Percentiles rank a stretch among this genome's conserved stretches.
These are phyloP conservation scores for Curvularia hawaiiensis DNA, from an alignment of 2,329 filamentous ascomycete genomes.

Conservation along the genomic window DNA sequence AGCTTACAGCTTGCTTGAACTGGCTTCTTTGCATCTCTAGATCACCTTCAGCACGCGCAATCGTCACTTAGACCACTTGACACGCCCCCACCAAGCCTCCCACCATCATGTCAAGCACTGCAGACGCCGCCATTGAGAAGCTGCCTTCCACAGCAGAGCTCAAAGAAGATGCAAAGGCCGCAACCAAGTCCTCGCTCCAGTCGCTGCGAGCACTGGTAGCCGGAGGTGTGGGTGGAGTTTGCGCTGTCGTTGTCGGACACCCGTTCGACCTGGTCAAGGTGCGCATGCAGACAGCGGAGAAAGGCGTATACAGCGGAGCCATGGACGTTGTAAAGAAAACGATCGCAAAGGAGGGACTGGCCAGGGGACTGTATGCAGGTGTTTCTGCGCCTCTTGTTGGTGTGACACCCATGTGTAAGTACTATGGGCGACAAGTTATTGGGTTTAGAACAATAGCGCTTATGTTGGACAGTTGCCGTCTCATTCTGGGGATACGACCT, in stretches of 20 bases:
- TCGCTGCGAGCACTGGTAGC: slow-evolving; percentile 82
- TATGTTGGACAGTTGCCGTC: slow-evolving; percentile 59
- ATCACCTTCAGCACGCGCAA: slow-evolving; percentile 10
- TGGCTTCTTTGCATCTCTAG: slow-evolving; percentile 6
- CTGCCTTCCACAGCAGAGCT: slow-evolving; percentile 51
- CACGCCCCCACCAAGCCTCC: slow-evolving; percentile 10
- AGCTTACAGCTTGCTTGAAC: background rate
- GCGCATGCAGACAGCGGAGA: slow-evolving; percentile 92
- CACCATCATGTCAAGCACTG: slow-evolving; percentile 32
- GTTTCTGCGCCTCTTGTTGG: slow-evolving; percentile 93
- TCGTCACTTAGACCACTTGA: background rate
- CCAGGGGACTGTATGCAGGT: slow-evolving; percentile 87
- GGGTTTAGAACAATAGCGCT: slow-evolving; percentile 4
- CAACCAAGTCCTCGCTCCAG: slow-evolving; percentile 61
- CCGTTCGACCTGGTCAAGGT: slow-evolving; percentile 99
- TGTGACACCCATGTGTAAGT: slow-evolving; percentile 98
- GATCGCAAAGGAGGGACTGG: slow-evolving; percentile 81
- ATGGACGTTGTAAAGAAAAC: slow-evolving; percentile 92
- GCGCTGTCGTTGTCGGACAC: slow-evolving; percentile 90
- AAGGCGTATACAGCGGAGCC: slow-evolving; percentile 86
- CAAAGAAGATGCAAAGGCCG: slow-evolving; percentile 58
- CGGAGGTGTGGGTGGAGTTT: slow-evolving; percentile 91
- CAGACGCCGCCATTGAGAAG: slow-evolving; percentile 34
- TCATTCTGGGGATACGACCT: slow-evolving; percentile 89
- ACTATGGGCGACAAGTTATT: background rate